Conservation (phyloP, 2,329 filamentous ascomycete species). For the Epichloe scottii region DNA sequence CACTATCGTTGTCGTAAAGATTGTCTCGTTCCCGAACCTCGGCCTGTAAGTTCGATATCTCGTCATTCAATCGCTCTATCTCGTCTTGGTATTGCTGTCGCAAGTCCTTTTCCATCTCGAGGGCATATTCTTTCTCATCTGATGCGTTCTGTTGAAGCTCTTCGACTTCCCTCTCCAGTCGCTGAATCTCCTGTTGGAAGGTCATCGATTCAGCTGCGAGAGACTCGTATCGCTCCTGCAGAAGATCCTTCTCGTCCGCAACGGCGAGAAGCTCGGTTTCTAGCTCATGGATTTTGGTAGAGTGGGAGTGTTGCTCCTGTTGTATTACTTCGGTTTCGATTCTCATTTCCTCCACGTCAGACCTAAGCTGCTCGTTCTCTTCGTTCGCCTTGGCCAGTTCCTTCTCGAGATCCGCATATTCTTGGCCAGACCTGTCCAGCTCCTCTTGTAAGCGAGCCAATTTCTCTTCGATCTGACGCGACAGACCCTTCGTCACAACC, state of each 20-base stretch:
- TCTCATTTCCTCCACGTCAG: conserved; percentile 30
- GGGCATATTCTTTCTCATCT: conserved; percentile 43
- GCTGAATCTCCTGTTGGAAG: conserved; percentile 52
- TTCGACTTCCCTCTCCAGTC: conserved; percentile 31
- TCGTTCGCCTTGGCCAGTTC: conserved; percentile 33
- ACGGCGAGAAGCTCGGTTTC: conserved; percentile 47
- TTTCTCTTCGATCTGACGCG: conserved; percentile 63
- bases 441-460: conserved; percentile 54
- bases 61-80: conserved; percentile 38
- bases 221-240: conserved; percentile 57
- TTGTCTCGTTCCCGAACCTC: conserved; percentile 59
- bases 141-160: conserved; percentile 36
- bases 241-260: conserved; percentile 53
- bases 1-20: conserved; percentile 56
- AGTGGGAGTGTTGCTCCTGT: conserved; percentile 23
- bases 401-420: conserved; percentile 39
- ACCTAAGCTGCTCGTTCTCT: conserved; percentile 32
- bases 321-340: conserved; percentile 19
- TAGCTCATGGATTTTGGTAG: conserved; percentile 39
- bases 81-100: conserved; percentile 30
- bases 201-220: conserved; percentile 52
- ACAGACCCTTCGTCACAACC: conserved; percentile 60
- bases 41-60: conserved; percentile 50
- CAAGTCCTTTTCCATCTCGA: conserved; percentile 49
- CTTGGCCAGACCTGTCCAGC: conserved; percentile 38